Base-by-base conservation (phyloP, 2,329 filamentous ascomycete species). In the Myriosclerotinia scirpicola region DNA sequence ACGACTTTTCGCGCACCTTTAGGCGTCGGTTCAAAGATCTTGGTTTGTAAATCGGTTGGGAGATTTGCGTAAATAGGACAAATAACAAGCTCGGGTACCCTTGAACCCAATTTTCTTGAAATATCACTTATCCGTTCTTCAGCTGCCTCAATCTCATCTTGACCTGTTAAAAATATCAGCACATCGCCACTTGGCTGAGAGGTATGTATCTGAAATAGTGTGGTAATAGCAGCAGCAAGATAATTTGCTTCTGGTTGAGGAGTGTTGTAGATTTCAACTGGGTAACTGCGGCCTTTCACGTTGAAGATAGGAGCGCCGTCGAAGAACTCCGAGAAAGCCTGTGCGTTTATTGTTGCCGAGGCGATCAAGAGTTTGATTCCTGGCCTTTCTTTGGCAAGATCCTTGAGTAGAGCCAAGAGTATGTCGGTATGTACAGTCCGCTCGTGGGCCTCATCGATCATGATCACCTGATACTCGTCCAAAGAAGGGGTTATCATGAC, bases 391-490 rank as follows among this genome's bases (percentile, higher is more conserved):
- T 90, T 84, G 0, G 91, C 89, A 69, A 98, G 84, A 79, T 98
- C 94, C 75, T 97, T 97, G 67, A 97, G 84, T 44, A 99, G 79
- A 14, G 91, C 92, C 67, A 97, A 85, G 9, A 97, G 79, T 66
- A 99, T 93, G 77, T 99, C 95, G 0, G 94, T 97, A 64, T 92
- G 88, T 0, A 98, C 85, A 0, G 92, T 97, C 71, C 95, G 85
- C 77, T 99, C 95, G 84, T 99, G 95, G 0, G 95, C 95, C 77
- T 99, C 95, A 76, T 99, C 95, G 66, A 99, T 94, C 89, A 99
- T 97, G 69, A 99, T 80, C 15, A 89, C 91, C 6, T 91, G 91
- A 73, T 98, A 98, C 20, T 87, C 87, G 1, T 87, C 85, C 7
- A 98, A 81, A 71, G 94, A 88, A 0, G 94, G 93, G 74, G 96